Evolutionary conservation across 78 protist species (phyloP).

Genomic region (Carpediemonas membranifera): DNA sequence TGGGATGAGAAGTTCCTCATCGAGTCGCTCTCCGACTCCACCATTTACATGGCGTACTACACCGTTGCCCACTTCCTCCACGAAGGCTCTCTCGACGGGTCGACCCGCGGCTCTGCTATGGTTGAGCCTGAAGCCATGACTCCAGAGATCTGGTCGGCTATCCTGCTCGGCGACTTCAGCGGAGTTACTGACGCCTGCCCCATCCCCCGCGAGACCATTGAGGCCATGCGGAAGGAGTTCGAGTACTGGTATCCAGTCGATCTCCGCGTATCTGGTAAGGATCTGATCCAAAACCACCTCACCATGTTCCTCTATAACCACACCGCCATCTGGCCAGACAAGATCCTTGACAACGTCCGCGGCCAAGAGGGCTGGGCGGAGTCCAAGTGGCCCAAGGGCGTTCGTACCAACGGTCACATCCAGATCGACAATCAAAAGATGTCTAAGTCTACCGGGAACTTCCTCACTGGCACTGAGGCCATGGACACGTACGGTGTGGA

Average conservation of each 20-base stretch:
- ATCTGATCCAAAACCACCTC: constrained; percentile 92
- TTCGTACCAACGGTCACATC: constrained; percentile 54
- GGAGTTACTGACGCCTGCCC: neutral
- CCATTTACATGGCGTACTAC: constrained; percentile 99
- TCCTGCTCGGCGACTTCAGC: constrained; percentile 26
- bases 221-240: constrained; percentile 64
- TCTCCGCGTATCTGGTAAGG: constrained; percentile 92
- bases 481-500: constrained; percentile 52
- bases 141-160: constrained; percentile 50
- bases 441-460: constrained; percentile 97
- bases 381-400: constrained; percentile 4
- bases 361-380: constrained; percentile 36
- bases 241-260: constrained; percentile 90
- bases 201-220: constrained; percentile 49
- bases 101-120: constrained; percentile 40
- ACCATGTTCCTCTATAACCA: constrained; percentile 95
- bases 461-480: constrained; percentile 63
- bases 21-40: constrained; percentile 97
- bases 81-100: constrained; percentile 50
- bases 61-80: constrained; percentile 89
- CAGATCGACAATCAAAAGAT: constrained; percentile 86
- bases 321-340: constrained; percentile 71
- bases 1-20: constrained; percentile 56
- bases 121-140: constrained; percentile 61
- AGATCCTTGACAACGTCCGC: neutral